phyloP scores from a whole-genome alignment of 2,329 filamentous ascomycete genomes.

The Talaromyces pinophilus region DNA sequence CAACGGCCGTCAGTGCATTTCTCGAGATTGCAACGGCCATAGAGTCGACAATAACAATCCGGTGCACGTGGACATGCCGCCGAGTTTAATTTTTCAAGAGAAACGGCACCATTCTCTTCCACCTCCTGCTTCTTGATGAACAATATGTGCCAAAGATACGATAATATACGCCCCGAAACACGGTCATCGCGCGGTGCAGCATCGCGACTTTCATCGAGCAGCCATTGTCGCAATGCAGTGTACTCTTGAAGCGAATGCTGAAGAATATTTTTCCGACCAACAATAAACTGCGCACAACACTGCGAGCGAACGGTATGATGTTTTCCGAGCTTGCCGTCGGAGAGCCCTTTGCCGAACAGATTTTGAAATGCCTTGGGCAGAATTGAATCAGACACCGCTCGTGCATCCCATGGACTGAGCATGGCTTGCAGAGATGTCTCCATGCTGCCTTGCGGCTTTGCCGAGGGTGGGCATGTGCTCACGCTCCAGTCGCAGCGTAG shows the following conservation, averaged over 20 bases:
- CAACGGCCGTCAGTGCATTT: conserved; percentile 39
- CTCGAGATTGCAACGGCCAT: conserved; percentile 44
- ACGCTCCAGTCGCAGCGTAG: conserved; percentile 54
- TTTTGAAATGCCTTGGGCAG: conserved; percentile 38
- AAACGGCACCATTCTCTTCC: conserved; percentile 28
- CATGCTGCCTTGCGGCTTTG: conserved; percentile 44
- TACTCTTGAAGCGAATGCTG: conserved; percentile 55
- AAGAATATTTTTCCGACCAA: conserved; percentile 51
- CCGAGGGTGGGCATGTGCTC: conserved; percentile 41
- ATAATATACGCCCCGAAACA: conserved; percentile 50
- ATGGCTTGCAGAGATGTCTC: conserved; percentile 43
- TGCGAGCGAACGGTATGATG: conserved; percentile 49
- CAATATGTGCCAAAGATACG: conserved; percentile 54
- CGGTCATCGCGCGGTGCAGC: conserved; percentile 46
- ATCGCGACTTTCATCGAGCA: conserved; percentile 44
- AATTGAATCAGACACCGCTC: conserved; percentile 42
- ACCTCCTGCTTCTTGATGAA: conserved; percentile 38
- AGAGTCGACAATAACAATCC: conserved; percentile 50
- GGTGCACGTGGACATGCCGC: conserved; percentile 41
- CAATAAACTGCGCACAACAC: conserved; percentile 61
- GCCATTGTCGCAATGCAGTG: conserved; percentile 56
- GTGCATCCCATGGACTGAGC: conserved; percentile 48
- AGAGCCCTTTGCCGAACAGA: conserved; percentile 39
- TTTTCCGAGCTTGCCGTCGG: conserved; percentile 37
- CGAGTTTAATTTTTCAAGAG: conserved; percentile 42